A percentile compares a stretch with the other conserved stretches of the same genome.
phyloP scores from a whole-genome alignment of 1,284 basidiomycete species.

The Heterobasidion occidentale region DNA sequence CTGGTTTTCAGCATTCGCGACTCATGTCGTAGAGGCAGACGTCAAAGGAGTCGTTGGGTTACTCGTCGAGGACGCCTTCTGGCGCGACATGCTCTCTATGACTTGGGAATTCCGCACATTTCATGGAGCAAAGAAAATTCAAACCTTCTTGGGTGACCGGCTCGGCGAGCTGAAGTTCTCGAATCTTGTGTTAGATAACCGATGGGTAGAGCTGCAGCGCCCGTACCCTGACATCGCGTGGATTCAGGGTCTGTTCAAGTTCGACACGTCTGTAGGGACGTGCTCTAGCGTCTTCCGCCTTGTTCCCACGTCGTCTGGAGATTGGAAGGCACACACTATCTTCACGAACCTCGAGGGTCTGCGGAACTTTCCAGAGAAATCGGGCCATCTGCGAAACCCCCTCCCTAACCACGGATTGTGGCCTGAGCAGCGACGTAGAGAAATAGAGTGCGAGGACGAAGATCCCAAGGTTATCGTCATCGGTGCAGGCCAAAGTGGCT shows the following conservation, averaged over 20 bases:
- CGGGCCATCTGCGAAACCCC: conserved; percentile 28
- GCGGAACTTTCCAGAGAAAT: conserved; percentile 39
- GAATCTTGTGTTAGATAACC: conserved; percentile 30
- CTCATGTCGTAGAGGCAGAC: conserved; percentile 25
- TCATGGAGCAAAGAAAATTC: conserved; percentile 32
- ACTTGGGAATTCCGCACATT: conserved; percentile 66
- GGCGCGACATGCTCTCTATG: conserved; percentile 54
- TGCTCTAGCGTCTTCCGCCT: conserved; percentile 47
- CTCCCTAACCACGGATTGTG: conserved; percentile 34
- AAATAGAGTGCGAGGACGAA: conserved; percentile 29
- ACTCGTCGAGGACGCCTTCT: conserved; percentile 39
- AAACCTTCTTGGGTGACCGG: conserved; percentile 35
- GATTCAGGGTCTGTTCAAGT: conserved; percentile 51
- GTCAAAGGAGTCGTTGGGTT: conserved; percentile 27
- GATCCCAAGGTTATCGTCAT: conserved; percentile 46
- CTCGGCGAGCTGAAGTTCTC: conserved; percentile 28
- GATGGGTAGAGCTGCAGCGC: conserved; percentile 26
- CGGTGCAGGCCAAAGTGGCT: conserved; percentile 61
- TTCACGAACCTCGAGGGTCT: conserved; percentile 55
- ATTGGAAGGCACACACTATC: conserved; percentile 53
- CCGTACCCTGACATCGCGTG: conserved; percentile 52
- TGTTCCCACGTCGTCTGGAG: conserved; percentile 36
- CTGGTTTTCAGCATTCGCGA: conserved; percentile 41
- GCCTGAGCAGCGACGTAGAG: conserved; percentile 29
- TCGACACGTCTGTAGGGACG: conserved; percentile 42